Percentiles rank a stretch among this genome's conserved stretches.
phyloP scores from a whole-genome alignment of 2,329 filamentous ascomycete species.

The Didymella exigua region DNA sequence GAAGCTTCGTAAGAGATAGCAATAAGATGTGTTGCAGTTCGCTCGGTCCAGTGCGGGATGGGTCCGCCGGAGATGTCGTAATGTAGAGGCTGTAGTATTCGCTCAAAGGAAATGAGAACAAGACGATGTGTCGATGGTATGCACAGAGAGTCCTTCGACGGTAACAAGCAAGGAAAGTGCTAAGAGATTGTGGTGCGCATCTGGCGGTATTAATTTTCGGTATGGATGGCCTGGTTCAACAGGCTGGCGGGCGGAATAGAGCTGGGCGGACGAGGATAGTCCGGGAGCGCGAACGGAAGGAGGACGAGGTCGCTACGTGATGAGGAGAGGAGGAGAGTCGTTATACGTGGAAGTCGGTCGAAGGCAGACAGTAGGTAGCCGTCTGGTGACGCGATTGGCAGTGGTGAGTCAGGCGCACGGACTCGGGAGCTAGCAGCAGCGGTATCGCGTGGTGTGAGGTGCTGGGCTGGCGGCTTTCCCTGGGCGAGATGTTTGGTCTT shows the following conservation, averaged over 20 bases:
- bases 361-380: constrained; percentile 33
- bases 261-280: constrained; percentile 34
- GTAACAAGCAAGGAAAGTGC: constrained; percentile 49
- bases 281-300: constrained; percentile 37
- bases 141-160: constrained; percentile 47
- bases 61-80: constrained; percentile 32
- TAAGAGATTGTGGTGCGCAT: constrained; percentile 54
- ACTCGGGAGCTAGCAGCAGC: constrained; percentile 30
- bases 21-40: constrained; percentile 37
- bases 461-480: constrained; percentile 37
- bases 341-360: constrained; percentile 46
- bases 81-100: constrained; percentile 35
- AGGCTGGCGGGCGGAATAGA: constrained; percentile 38
- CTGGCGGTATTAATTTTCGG: constrained; percentile 48
- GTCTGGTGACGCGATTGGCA: constrained; percentile 36
- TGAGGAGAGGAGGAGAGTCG: constrained; percentile 40
- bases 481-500: constrained; percentile 29
- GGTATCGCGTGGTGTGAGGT: constrained; percentile 17
- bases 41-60: constrained; percentile 7
- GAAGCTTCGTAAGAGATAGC: constrained; percentile 39
- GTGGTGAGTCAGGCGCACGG: constrained; percentile 47
- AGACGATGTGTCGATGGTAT: constrained; percentile 48
- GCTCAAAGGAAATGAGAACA: constrained; percentile 36
- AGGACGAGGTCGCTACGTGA: constrained; percentile 45
- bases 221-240: constrained; percentile 49